These are phyloP conservation scores for Bruguiera gymnorhiza DNA, from an alignment of 345 rosid species.

Conservation along the genomic window DNA sequence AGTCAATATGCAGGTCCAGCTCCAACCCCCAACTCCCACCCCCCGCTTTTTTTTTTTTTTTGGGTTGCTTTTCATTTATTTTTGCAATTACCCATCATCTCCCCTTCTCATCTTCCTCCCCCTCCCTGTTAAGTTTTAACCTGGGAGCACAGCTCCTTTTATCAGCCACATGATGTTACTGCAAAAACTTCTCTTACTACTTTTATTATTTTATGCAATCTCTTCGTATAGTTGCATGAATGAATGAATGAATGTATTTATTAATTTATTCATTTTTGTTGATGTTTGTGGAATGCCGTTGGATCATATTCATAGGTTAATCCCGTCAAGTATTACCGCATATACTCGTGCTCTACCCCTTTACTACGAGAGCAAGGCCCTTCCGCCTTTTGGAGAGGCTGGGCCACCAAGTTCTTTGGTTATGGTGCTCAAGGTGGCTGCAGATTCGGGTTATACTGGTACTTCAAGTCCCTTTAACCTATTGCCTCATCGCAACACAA, in stretches of 20 bases:
- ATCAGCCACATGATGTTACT: not conserved
- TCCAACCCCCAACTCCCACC: not conserved
- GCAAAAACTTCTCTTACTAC: too few species aligned
- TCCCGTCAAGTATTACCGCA: slow-evolving; percentile 47
- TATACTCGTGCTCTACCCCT: slow-evolving; percentile 41
- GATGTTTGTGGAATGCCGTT: not conserved
- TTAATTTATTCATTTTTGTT: not conserved
- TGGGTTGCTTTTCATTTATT: not conserved
- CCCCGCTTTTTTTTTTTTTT: not conserved
- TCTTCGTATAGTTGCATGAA: not conserved
- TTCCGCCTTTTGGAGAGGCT: slow-evolving; percentile 59
- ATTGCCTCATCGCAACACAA: slow-evolving; percentile 37
- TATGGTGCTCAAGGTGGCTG: slow-evolving; percentile 68
- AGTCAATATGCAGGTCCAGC: slow-evolving; percentile 65
- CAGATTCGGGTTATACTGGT: slow-evolving; percentile 54
- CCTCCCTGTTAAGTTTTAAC: too few species aligned
- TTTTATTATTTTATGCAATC: too few species aligned
- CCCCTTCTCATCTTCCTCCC: too few species aligned
- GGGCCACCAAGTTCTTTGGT: slow-evolving; percentile 56
- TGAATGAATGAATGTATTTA: not conserved
- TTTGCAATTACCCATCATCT: not conserved
- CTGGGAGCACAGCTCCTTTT: not conserved
- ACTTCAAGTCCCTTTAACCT: slow-evolving; percentile 53
- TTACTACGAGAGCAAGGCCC: slow-evolving; percentile 53
- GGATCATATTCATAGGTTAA: slow-evolving; percentile 35